Percentiles rank a stretch among this genome's conserved stretches.
These are phyloP conservation scores for Ustilaginoidea virens DNA, from an alignment of 2,329 filamentous ascomycete genomes.

Conservation along the genomic window DNA sequence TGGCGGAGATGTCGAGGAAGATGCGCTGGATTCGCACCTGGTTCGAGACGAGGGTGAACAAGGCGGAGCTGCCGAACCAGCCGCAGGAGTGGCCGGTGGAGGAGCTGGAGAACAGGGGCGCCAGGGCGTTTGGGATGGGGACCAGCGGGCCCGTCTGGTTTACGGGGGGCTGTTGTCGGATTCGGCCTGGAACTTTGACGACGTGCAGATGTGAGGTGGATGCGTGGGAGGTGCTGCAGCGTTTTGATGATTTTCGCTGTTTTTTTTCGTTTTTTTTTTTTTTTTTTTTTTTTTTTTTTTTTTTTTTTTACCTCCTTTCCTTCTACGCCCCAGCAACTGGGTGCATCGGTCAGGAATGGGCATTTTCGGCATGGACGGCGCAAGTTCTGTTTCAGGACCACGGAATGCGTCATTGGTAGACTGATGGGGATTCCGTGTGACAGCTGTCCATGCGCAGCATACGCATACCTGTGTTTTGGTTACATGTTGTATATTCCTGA, in stretches of 20 bases:
- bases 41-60: constrained; percentile 12
- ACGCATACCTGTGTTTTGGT: no score
- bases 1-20: constrained; percentile 6
- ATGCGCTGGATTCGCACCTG: constrained; percentile 16
- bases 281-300: constrained; percentile 1
- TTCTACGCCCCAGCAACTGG: no score
- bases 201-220: constrained; percentile 3
- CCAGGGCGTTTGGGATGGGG: constrained; percentile 1
- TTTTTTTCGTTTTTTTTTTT: neutral
- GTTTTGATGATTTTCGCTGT: no score
- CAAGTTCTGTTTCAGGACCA: no score
- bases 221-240: no score
- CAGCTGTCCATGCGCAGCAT: no score
- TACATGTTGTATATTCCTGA: no score
- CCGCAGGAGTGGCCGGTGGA: constrained; percentile 6
- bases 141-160: constrained; percentile 8
- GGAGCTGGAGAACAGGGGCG: constrained; percentile 1
- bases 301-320: neutral
- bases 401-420: no score
- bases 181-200: constrained; percentile 10
- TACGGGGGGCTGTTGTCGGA: constrained; percentile 11
- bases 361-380: constrained; percentile 1
- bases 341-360: no score
- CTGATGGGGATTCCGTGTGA: no score
- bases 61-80: constrained; percentile 2